Percentiles rank a stretch among this genome's conserved stretches.
Conservation (phyloP, 345 rosid species). For the Jatropha curcas region DNA sequence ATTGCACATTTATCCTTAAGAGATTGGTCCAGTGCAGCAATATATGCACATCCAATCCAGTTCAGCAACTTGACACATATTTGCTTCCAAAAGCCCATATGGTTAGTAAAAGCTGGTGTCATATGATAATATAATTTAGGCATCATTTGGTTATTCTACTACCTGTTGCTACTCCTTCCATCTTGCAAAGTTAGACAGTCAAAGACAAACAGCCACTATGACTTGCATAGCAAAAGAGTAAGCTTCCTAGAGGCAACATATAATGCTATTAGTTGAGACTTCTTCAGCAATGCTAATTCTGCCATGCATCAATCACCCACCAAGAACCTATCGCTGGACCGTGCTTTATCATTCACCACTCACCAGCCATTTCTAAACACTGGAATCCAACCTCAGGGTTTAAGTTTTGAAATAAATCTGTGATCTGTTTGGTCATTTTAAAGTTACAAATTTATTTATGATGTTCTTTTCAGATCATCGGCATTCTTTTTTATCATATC, state of each 20-base stretch:
- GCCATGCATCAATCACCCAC: background rate
- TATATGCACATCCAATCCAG: background rate
- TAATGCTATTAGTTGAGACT: background rate
- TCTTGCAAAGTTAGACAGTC: background rate
- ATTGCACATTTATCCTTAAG: too few relatives aligned
- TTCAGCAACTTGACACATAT: background rate
- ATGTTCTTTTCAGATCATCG: background rate
- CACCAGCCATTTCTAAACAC: background rate
- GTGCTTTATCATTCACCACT: background rate
- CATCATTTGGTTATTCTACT: background rate
- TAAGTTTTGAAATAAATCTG: background rate
- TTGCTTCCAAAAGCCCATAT: background rate
- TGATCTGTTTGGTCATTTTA: background rate
- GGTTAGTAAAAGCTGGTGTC: background rate
- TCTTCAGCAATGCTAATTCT: background rate
- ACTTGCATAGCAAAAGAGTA: background rate
- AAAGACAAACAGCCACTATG: background rate
- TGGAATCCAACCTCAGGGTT: slow-evolving; percentile 5
- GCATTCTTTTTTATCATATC: too few relatives aligned
- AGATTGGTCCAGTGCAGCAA: background rate
- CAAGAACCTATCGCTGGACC: background rate
- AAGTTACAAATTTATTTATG: background rate
- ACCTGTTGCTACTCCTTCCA: background rate
- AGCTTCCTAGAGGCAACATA: background rate
- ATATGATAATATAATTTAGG: background rate